phyloP scores from a whole-genome alignment of 768 basidiomycete species.

The Phylloporus rhodoxanthus region DNA sequence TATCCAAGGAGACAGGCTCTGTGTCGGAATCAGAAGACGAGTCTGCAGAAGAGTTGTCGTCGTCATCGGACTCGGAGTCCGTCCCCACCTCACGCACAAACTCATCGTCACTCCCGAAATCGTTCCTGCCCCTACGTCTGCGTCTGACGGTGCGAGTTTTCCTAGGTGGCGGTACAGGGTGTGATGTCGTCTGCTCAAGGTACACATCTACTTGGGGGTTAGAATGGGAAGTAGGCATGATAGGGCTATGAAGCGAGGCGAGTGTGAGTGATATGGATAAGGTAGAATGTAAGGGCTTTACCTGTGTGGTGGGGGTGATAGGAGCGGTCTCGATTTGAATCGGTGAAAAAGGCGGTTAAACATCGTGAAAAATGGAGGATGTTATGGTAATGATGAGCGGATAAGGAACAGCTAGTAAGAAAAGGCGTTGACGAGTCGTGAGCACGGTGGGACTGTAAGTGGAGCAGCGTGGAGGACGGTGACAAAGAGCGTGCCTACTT shows the following conservation, averaged over 20 bases:
- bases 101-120: constrained; percentile 71
- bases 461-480: constrained; percentile 19
- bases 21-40: constrained; percentile 67
- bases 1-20: constrained; percentile 63
- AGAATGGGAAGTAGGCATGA: constrained; percentile 43
- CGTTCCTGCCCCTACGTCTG: constrained; percentile 54
- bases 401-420: constrained; percentile 9
- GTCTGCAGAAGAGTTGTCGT: constrained; percentile 52
- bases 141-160: constrained; percentile 49
- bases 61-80: constrained; percentile 63
- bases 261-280: constrained; percentile 21
- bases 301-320: constrained; percentile 29
- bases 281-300: constrained; percentile 25
- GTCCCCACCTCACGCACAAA: constrained; percentile 65
- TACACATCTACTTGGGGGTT: constrained; percentile 26
- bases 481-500: constrained; percentile 27
- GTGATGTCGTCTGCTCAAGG: constrained; percentile 25
- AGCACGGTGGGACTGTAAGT: constrained; percentile 12
- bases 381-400: constrained; percentile 4
- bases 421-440: constrained; percentile 4
- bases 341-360: constrained; percentile 20
- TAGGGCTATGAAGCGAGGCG: constrained; percentile 13
- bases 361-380: constrained; percentile 11
- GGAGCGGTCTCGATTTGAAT: constrained; percentile 12
- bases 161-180: constrained; percentile 27